Base-by-base conservation (phyloP, 495 filamentous ascomycete species). In the Parathielavia appendiculata region DNA sequence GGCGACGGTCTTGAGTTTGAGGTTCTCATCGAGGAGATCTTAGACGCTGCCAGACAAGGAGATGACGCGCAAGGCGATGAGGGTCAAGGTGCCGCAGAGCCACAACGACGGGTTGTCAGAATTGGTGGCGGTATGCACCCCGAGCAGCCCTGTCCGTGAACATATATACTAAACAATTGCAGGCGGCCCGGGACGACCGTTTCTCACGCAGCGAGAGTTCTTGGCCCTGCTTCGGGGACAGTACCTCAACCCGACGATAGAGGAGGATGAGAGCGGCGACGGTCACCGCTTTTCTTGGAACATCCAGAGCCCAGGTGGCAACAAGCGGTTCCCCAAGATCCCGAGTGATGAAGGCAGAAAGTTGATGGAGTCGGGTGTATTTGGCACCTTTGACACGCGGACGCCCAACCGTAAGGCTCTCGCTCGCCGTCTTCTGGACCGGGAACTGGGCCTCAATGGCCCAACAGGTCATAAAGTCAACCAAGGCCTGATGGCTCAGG, bases 361-460 rank as follows among this genome's bases (percentile, higher is more conserved):
- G 54, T 72, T 96, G 62, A 95, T 96, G 91, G 74, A 81, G 26
- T 84, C 85, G 16, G 91, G 91, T 1, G 76, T 75, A 5, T 96
- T 95, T 66, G 91, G 91, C 5, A 76, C 76, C 20, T 86, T 81
- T 54, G 76, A 82, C 48, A 68, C 75, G 45, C 76, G 77, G 20
- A 69, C 79, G 76, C 61, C 81, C 65, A 44, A 70, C 69, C 10
- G 78, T 51, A 81, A 75, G 55, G 75, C 81, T 16, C 69, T 95
- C 13, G 80, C 87, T 14, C 78, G 77, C 35, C 81, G 84, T 26
- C 70, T 96, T 14, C 81, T 97, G 54, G 85, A 87, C 68, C 81
- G 93, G 47, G 92, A 96, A 71, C 69, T 96, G 20, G 92, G 91
- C 0, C 59, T 85, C 38, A 81, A 81, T 43, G 68, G 75, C 36